phyloP scores from a whole-genome alignment of 495 filamentous ascomycete species.

The Delitschia confertaspora region DNA sequence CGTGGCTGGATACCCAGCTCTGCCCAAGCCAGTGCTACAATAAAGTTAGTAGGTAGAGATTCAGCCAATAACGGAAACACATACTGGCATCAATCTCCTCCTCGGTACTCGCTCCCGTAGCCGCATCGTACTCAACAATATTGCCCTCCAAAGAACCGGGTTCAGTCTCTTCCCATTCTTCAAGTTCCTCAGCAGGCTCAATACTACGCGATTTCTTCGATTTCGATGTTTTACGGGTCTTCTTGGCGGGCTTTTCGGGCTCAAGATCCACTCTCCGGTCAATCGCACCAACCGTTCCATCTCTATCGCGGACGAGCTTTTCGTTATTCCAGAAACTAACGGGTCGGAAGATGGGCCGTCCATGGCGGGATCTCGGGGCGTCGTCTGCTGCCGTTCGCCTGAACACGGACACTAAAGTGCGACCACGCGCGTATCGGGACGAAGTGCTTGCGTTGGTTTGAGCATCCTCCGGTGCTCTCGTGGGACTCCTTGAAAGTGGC shows the following conservation, averaged over 20 bases:
- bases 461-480: conserved; percentile 2
- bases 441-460: conserved; percentile 1
- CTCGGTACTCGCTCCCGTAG: conserved; percentile 41
- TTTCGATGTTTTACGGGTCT: conserved; percentile 1
- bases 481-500: neutral
- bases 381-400: conserved; percentile 57
- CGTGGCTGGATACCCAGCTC: conserved; percentile 58
- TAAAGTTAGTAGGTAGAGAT: conserved; percentile 5
- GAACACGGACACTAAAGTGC: conserved; percentile 58
- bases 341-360: conserved; percentile 57
- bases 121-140: conserved; percentile 49
- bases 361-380: conserved; percentile 46
- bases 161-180: conserved; percentile 51
- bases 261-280: conserved; percentile 58
- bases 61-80: no score
- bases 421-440: conserved; percentile 45
- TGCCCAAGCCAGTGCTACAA: conserved; percentile 53
- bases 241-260: neutral
- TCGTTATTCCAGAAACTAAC: conserved; percentile 86
- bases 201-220: no score
- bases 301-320: conserved; percentile 55
- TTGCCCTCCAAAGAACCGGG: conserved; percentile 55
- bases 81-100: conserved; percentile 49
- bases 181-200: conserved; percentile 43
- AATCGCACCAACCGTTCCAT: conserved; percentile 61